Evolutionary conservation across 129 eudicot species (phyloP).

Genomic region (Calendula officinalis): DNA sequence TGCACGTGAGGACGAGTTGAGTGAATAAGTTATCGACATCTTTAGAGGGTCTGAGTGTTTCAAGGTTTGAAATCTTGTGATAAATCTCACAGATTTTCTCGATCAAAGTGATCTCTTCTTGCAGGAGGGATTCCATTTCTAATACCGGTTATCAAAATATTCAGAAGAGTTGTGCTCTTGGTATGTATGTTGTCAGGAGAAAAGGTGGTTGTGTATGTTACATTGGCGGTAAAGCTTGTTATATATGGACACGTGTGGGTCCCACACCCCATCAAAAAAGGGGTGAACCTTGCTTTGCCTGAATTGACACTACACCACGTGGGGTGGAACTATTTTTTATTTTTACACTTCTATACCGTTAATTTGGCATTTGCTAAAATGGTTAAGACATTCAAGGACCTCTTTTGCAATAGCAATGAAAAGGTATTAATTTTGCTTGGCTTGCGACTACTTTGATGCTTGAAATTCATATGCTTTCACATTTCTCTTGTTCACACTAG

Average conservation of each 20-base stretch:
- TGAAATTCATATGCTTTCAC: neutral
- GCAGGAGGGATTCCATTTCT: conserved; percentile 52
- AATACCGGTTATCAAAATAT: neutral
- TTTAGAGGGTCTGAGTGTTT: conserved; percentile 58
- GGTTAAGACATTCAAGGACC: neutral
- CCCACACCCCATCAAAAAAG: conserved; percentile 1
- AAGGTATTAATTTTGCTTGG: neutral
- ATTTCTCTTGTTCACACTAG: neutral
- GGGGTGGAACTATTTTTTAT: neutral
- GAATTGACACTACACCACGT: neutral
- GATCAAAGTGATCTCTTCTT: conserved; percentile 39
- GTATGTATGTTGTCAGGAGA: neutral
- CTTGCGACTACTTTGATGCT: neutral
- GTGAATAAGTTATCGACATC: conserved; percentile 69
- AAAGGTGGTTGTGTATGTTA: neutral
- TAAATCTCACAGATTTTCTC: conserved; percentile 49
- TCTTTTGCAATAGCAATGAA: neutral
- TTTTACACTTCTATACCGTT: neutral
- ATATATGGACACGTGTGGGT: neutral
- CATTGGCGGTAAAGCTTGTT: neutral
- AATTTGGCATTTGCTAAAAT: neutral
- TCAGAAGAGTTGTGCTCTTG: neutral
- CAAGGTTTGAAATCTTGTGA: conserved; percentile 53
- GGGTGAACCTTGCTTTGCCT: conserved; percentile 14
- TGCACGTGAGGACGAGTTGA: conserved; percentile 56